Evolutionary conservation across 129 eudicot genomes (phyloP).

Genomic region (Pulicaria dysenterica): DNA sequence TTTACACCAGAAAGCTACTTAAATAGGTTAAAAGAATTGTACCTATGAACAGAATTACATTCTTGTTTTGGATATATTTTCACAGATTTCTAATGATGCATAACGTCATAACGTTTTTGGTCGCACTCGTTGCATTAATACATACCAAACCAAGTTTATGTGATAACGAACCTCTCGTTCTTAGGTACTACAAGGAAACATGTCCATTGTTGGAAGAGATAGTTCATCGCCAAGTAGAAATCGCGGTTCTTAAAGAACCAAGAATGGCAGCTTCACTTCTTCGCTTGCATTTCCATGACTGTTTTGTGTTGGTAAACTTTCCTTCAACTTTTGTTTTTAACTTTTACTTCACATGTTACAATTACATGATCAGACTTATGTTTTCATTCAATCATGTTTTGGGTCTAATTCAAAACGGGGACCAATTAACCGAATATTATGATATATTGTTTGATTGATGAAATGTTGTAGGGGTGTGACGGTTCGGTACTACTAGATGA

Average conservation of each 20-base stretch:
- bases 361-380: background rate
- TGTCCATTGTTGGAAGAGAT: slow-evolving; percentile 56
- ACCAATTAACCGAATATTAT: background rate
- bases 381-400: background rate
- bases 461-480: slow-evolving; percentile 51
- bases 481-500: slow-evolving; percentile 60
- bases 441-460: background rate
- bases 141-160: slow-evolving; percentile 18
- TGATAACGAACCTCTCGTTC: slow-evolving; percentile 36
- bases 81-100: slow-evolving; percentile 20
- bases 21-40: slow-evolving; percentile 20
- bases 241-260: slow-evolving; percentile 54
- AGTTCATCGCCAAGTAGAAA: slow-evolving; percentile 48
- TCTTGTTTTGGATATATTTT: background rate
- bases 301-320: slow-evolving; percentile 59
- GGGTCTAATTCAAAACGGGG: background rate
- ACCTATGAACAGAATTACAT: slow-evolving; percentile 1
- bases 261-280: slow-evolving; percentile 70
- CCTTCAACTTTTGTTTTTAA: background rate
- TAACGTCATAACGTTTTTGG: background rate
- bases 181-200: slow-evolving; percentile 47
- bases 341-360: too few species aligned
- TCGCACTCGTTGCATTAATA: slow-evolving; percentile 20
- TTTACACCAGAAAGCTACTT: slow-evolving; percentile 8
- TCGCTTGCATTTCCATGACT: slow-evolving; percentile 68